These are phyloP conservation scores for Vanrija pseudolonga DNA, from an alignment of 1,284 basidiomycete species.

Conservation along the genomic window DNA sequence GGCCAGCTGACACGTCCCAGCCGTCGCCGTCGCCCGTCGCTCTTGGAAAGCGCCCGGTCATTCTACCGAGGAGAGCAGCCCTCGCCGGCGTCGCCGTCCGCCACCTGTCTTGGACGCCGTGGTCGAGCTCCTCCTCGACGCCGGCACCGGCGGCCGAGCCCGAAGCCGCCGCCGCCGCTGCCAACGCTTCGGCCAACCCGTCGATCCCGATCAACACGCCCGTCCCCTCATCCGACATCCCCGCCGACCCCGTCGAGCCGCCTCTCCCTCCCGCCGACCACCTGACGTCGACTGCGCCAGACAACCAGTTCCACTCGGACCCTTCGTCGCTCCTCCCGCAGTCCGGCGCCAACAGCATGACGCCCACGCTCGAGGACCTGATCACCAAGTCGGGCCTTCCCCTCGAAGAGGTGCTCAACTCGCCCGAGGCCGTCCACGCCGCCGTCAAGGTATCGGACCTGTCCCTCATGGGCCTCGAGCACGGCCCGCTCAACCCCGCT, in stretches of 20 bases:
- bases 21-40: conserved; percentile 21
- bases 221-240: conserved; percentile 8
- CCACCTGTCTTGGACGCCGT: conserved; percentile 30
- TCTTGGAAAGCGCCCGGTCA: conserved; percentile 34
- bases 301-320: conserved; percentile 20
- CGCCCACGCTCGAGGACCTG: conserved; percentile 43
- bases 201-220: conserved; percentile 1
- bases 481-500: conserved; percentile 56
- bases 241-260: conserved; percentile 6
- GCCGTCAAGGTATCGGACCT: conserved; percentile 71
- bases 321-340: conserved; percentile 33
- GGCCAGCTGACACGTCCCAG: neutral
- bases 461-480: conserved; percentile 66
- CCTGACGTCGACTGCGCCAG: conserved; percentile 16
- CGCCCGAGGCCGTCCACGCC: conserved; percentile 46
- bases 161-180: too few species aligned
- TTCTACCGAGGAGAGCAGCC: conserved; percentile 1
- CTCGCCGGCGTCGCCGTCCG: conserved; percentile 4
- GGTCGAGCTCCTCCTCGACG: conserved; percentile 10
- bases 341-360: conserved; percentile 28
- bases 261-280: conserved; percentile 8
- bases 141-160: too few species aligned
- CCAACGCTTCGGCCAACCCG: neutral
- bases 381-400: conserved; percentile 36
- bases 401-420: conserved; percentile 41